phyloP scores from a whole-genome alignment of 495 filamentous ascomycete genomes.

The Gamarada debralockiae region DNA sequence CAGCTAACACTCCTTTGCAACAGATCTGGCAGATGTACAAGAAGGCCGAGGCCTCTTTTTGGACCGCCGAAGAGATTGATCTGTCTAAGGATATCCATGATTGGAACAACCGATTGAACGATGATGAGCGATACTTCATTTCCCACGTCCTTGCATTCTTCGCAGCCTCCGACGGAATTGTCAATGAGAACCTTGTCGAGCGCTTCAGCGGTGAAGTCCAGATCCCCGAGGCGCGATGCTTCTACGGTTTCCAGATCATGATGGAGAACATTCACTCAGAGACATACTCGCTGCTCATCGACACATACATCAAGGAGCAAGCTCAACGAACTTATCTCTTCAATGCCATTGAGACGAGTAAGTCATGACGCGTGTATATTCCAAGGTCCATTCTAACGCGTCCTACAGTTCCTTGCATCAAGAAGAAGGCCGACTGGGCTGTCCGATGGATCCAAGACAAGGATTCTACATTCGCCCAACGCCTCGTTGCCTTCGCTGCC shows the following conservation, averaged over 20 bases:
- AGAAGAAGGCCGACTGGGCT: constrained; percentile 98
- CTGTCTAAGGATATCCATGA: constrained; percentile 98
- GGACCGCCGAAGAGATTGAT: constrained; percentile 99
- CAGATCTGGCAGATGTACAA: constrained; percentile 99
- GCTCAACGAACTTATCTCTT: constrained; percentile 94
- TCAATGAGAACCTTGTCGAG: constrained; percentile 99
- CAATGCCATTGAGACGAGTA: constrained; percentile 96
- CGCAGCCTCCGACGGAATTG: constrained; percentile 97
- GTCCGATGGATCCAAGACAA: constrained; percentile 91
- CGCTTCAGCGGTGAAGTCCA: constrained; percentile 97
- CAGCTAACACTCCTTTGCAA: constrained; percentile 23
- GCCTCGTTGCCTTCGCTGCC: constrained; percentile 94
- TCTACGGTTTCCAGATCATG: constrained; percentile 99
- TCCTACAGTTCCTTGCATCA: constrained; percentile 79
- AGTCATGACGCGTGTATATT: constrained; percentile 26
- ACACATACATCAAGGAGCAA: constrained; percentile 99
- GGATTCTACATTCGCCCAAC: constrained; percentile 89
- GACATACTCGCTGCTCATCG: constrained; percentile 98
- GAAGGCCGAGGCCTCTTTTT: constrained; percentile 99
- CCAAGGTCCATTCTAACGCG: background rate
- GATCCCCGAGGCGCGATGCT: constrained; percentile 96
- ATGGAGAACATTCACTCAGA: constrained; percentile 99
- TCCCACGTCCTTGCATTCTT: constrained; percentile 99
- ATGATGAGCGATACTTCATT: constrained; percentile 97
- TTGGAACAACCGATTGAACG: constrained; percentile 95